These are phyloP conservation scores for Sapria himalayana DNA, from an alignment of 345 rosid genomes.

Conservation along the genomic window DNA sequence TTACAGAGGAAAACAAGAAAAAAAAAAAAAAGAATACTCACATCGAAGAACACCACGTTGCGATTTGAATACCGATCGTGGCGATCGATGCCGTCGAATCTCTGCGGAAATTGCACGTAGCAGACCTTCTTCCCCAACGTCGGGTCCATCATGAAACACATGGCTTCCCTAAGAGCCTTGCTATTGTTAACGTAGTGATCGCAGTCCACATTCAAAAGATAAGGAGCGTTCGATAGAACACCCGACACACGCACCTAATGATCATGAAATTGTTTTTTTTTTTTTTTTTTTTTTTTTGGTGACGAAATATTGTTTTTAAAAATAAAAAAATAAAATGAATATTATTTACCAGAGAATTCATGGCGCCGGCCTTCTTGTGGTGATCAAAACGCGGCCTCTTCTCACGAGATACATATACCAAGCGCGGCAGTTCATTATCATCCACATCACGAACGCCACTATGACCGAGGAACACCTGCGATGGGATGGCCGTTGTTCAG, in stretches of 20 bases:
- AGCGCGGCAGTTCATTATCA: constrained; percentile 69
- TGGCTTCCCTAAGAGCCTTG: constrained; percentile 88
- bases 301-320: neutral
- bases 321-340: neutral
- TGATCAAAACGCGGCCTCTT: constrained; percentile 97
- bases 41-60: constrained; percentile 89
- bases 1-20: constrained; percentile 1
- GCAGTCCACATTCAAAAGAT: constrained; percentile 75
- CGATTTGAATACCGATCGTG: constrained; percentile 92
- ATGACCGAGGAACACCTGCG: constrained; percentile 83
- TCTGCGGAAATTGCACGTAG: constrained; percentile 97
- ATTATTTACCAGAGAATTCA: constrained; percentile 63
- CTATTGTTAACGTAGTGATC: constrained; percentile 94
- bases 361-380: constrained; percentile 98
- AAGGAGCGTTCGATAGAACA: constrained; percentile 87
- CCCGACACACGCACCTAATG: constrained; percentile 73
- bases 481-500: neutral
- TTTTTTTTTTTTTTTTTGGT: neutral
- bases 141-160: constrained; percentile 99
- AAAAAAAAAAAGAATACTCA: constrained; percentile 16
- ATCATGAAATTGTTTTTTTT: constrained; percentile 2
- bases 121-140: constrained; percentile 76
- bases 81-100: constrained; percentile 95
- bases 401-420: constrained; percentile 97
- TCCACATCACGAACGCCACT: constrained; percentile 55